These are phyloP conservation scores for Curvularia spicifera DNA, from an alignment of 2,329 filamentous ascomycete genomes.

Conservation along the genomic window DNA sequence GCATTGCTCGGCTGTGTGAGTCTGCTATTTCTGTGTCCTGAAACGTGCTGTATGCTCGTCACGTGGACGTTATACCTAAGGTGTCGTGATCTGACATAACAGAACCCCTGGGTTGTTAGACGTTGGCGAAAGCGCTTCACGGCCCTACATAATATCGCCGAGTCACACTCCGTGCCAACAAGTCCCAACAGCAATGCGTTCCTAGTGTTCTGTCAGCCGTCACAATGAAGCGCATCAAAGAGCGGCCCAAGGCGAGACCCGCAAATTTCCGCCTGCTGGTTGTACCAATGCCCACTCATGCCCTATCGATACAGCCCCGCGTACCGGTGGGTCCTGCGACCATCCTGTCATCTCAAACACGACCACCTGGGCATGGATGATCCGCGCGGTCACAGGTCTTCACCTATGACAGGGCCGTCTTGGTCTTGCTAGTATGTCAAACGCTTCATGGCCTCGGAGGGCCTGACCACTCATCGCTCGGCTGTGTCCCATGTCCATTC, in stretches of 20 bases:
- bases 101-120: constrained; percentile 24
- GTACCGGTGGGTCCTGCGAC: constrained; percentile 20
- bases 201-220: not conserved
- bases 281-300: constrained; percentile 10
- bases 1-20: constrained; percentile 7
- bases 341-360: constrained; percentile 37
- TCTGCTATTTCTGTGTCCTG: constrained; percentile 20
- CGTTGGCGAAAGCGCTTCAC: constrained; percentile 25
- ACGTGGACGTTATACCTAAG: constrained; percentile 26
- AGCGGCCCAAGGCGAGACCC: not conserved
- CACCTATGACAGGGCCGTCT: constrained; percentile 38
- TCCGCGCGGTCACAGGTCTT: constrained; percentile 19
- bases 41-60: constrained; percentile 26
- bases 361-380: constrained; percentile 30
- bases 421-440: constrained; percentile 40
- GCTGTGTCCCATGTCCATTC: constrained; percentile 39
- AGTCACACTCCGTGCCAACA: not conserved
- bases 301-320: constrained; percentile 16
- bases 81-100: constrained; percentile 24
- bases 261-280: not conserved
- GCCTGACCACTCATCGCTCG: constrained; percentile 31
- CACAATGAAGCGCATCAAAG: not conserved
- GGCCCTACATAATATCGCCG: constrained; percentile 10
- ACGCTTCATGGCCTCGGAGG: constrained; percentile 48
- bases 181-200: not conserved